Base-by-base conservation (phyloP, 441 rosid genomes). In the Corymbia calophylla region DNA sequence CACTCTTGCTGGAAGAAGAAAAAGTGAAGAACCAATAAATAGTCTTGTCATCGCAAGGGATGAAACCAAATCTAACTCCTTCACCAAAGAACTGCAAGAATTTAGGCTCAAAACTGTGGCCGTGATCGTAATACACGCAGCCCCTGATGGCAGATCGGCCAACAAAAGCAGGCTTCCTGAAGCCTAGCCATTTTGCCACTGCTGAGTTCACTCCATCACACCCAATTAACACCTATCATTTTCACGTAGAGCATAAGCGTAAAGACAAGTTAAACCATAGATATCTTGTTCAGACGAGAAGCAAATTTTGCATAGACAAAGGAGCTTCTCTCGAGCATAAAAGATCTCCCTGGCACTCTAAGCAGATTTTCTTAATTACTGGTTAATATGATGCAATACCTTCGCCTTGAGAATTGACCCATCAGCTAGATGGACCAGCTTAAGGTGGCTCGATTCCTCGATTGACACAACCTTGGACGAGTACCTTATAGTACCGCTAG, bases 131-230 rank as follows among this genome's bases (percentile, higher is more conserved):
- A n/a, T 80, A 51, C 18, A 7, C 25, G n/a, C 25, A 27, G 58
- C 90, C 87, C 73, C 87, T 56, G 70, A 88, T 55, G n/a, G 87
- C 77, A 32, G 56, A 86, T 31, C 89, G 87, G 39, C 90, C 55
- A 10, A 12, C 27, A 35, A n/a, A 82, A 19, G 77, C n/a, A 7
- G 81, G 56, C 54, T 27, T 82, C 53, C 56, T 82, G 47, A 80
- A 94, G 18, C 97, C 96, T 15, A 96, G 90, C 97, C 95, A 96
- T 85, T 94, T 95, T 8, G 97, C 94, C 91, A 95, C 96, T 86
- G 92, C 90, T 7, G 99, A 96, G 86, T 96, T 95, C 88, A 96
- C 95, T 56, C 99, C 98, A 87, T 97, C 99, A 86, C 98, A 94
- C 89, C 98, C 98, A 73, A 97, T 91, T 92, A 96, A 92, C 53